phyloP scores from a whole-genome alignment of 441 rosid genomes.

The Gossypium lobatum region DNA sequence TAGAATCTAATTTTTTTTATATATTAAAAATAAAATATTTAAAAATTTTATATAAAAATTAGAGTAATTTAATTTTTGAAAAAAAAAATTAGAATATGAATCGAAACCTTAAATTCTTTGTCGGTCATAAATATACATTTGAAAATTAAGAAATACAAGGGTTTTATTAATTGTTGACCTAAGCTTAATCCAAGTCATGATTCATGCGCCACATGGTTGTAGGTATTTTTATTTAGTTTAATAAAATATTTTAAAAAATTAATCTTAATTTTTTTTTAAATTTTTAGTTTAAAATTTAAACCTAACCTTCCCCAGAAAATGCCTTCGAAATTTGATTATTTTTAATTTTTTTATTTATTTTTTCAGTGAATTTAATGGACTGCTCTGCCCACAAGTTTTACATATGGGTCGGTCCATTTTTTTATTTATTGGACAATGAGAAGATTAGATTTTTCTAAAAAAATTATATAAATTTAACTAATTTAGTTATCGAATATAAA shows the following conservation, averaged over 20 bases:
- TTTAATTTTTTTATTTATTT: background rate
- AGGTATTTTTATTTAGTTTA: background rate
- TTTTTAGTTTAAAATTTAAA: background rate
- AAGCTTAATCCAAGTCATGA: background rate
- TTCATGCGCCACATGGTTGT: background rate
- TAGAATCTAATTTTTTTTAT: background rate
- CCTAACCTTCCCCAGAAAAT: constrained; percentile 1
- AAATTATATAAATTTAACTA: no score
- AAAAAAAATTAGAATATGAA: background rate
- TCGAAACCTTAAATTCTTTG: background rate
- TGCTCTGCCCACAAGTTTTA: constrained; percentile 5
- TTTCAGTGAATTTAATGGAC: constrained; percentile 4
- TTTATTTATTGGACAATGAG: background rate
- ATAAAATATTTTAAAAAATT: no score
- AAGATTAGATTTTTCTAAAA: no score
- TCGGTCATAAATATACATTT: background rate
- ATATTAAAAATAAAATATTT: background rate
- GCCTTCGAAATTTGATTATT: background rate
- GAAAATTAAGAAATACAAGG: background rate
- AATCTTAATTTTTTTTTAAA: no score
- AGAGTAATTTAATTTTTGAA: background rate
- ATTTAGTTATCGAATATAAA: no score
- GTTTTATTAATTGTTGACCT: background rate
- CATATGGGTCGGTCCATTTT: background rate
- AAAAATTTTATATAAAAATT: background rate